Percentiles rank a stretch among this genome's conserved stretches.
These are phyloP conservation scores for Crithidia thermophila DNA, from an alignment of 208 protist species.

Conservation along the genomic window DNA sequence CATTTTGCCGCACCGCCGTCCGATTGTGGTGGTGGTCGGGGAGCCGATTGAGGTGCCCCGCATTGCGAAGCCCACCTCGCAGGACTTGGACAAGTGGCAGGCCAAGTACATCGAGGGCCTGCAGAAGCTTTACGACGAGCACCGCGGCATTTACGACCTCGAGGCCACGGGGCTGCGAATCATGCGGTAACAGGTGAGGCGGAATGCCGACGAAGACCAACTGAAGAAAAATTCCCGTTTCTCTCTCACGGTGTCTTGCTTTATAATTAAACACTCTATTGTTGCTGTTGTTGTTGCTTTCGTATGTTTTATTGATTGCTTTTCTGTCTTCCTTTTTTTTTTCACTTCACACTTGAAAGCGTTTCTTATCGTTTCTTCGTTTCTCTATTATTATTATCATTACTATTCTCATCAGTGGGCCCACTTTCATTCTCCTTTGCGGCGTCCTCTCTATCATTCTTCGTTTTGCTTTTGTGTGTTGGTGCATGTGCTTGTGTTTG, in stretches of 20 bases:
- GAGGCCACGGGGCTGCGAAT: constrained; percentile 72
- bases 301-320: no score
- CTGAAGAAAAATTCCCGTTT: not conserved
- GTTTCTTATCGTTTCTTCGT: no score
- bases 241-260: no score
- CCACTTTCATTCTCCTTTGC: constrained; percentile 1
- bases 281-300: no score
- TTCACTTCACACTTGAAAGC: no score
- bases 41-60: constrained; percentile 70
- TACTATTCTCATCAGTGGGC: not conserved
- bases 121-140: constrained; percentile 65
- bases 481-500: constrained; percentile 11
- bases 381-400: not conserved
- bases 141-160: constrained; percentile 76
- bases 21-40: constrained; percentile 85
- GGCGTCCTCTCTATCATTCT: not conserved
- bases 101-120: constrained; percentile 77
- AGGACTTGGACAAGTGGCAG: constrained; percentile 77
- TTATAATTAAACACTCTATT: no score
- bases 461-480: constrained; percentile 7
- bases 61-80: constrained; percentile 61
- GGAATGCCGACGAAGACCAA: not conserved
- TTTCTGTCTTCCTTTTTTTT: no score
- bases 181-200: constrained; percentile 12
- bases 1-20: constrained; percentile 68